These are phyloP conservation scores for Olyra latifolia DNA, from an alignment of 176 grass and related monocot species.

Conservation along the genomic window DNA sequence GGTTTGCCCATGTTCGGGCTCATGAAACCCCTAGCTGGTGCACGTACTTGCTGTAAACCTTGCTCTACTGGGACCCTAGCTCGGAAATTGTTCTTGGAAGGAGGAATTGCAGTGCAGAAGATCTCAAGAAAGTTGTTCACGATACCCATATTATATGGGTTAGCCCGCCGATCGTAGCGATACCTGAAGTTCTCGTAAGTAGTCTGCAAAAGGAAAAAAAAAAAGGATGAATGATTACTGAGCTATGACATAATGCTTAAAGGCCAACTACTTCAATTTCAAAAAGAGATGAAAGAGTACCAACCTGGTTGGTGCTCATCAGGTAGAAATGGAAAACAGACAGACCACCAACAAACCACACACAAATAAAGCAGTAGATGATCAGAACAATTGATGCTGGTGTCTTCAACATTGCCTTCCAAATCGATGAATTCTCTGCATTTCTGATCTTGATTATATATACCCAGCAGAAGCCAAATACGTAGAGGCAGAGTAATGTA, in stretches of 20 bases:
- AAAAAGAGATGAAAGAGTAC: conserved; percentile 3
- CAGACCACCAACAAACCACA: conserved; percentile 92
- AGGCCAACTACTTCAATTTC: neutral
- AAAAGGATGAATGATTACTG: neutral
- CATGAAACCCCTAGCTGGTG: conserved; percentile 69
- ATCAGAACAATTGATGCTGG: conserved; percentile 82
- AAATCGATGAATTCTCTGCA: conserved; percentile 60
- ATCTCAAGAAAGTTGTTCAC: conserved; percentile 75
- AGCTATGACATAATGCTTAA: conserved; percentile 11
- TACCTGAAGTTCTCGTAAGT: conserved; percentile 97
- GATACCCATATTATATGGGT: conserved; percentile 75
- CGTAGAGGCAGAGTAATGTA: conserved; percentile 79
- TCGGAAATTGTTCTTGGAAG: conserved; percentile 94
- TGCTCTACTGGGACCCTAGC: conserved; percentile 57
- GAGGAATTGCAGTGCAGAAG: conserved; percentile 72
- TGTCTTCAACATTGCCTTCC: conserved; percentile 88
- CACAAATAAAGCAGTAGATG: conserved; percentile 85
- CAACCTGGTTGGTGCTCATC: conserved; percentile 90
- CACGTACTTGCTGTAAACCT: conserved; percentile 53
- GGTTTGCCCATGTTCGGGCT: conserved; percentile 95
- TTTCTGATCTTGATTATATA: conserved; percentile 90
- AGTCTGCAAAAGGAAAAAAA: conserved; percentile 51
- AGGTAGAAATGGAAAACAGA: conserved; percentile 96
- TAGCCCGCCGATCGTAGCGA: conserved; percentile 71
- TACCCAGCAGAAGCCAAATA: conserved; percentile 91